phyloP scores from a whole-genome alignment of 1,284 basidiomycete species.

The Ceraceosorus bombacis region DNA sequence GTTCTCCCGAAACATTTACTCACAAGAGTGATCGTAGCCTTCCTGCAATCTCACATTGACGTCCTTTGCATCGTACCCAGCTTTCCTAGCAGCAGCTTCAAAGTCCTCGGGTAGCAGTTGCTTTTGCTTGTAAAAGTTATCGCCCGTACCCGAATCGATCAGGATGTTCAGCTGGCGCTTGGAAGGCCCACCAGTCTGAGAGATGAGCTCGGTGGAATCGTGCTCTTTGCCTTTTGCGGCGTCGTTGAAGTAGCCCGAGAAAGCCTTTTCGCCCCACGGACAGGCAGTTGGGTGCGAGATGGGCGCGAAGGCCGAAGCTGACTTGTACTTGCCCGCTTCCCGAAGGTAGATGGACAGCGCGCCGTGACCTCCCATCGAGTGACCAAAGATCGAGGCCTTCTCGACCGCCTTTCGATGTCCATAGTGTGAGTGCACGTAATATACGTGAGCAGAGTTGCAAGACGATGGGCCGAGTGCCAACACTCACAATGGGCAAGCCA shows the following conservation, averaged over 20 bases:
- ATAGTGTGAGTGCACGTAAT: background rate
- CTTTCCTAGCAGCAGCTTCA: constrained; percentile 64
- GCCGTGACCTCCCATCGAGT: constrained; percentile 88
- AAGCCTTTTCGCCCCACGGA: constrained; percentile 89
- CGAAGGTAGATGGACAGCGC: constrained; percentile 84
- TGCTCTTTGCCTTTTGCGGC: constrained; percentile 69
- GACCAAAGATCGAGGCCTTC: constrained; percentile 35
- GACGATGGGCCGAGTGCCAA: background rate
- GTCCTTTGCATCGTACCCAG: constrained; percentile 66
- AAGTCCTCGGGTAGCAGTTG: constrained; percentile 86
- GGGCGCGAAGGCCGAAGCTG: constrained; percentile 87
- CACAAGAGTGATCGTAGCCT: constrained; percentile 72
- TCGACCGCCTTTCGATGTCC: constrained; percentile 16
- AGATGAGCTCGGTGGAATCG: constrained; percentile 78
- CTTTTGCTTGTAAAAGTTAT: constrained; percentile 75
- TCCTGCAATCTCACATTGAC: constrained; percentile 73
- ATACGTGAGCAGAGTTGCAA: background rate
- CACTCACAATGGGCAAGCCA: constrained; percentile 29
- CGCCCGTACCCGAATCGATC: constrained; percentile 59
- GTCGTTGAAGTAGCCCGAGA: constrained; percentile 74
- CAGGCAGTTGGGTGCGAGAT: constrained; percentile 79
- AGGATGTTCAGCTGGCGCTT: constrained; percentile 41
- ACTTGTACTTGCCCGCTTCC: constrained; percentile 62
- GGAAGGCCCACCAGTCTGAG: constrained; percentile 54
- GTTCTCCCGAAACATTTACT: constrained; percentile 1